Percentiles rank a stretch among this genome's conserved stretches.
Conservation (phyloP, 2,329 filamentous ascomycete species). For the Ophiostoma tasmaniense region DNA sequence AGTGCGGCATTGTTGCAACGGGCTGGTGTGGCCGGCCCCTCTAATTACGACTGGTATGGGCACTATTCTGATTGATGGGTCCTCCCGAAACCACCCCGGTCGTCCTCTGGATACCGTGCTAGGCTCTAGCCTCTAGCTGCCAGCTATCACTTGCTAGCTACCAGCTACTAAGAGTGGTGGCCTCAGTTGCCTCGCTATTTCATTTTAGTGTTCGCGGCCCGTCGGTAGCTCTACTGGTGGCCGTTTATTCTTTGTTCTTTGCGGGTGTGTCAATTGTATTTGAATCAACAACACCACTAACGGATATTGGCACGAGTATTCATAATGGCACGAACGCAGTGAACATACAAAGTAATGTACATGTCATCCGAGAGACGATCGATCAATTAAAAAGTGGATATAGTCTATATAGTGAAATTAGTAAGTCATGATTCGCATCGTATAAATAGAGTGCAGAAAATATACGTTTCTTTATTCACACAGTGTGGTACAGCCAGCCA, state of each 20-base stretch:
- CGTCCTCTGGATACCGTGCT: not conserved
- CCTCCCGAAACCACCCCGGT: not conserved
- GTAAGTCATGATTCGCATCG: not conserved
- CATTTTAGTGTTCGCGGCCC: not conserved
- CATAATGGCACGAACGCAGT: too few species aligned
- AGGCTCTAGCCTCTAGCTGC: not conserved
- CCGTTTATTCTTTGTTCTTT: not conserved
- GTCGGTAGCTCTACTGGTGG: not conserved
- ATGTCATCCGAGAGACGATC: not conserved
- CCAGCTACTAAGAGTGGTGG: not conserved
- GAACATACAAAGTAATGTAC: too few species aligned
- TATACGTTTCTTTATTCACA: not conserved
- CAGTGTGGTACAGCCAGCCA: not conserved
- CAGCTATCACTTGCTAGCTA: not conserved
- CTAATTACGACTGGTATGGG: not conserved
- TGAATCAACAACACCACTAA: too few species aligned
- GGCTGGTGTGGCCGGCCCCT: not conserved
- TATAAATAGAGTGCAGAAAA: not conserved
- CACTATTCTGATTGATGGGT: not conserved
- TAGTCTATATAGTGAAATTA: not conserved
- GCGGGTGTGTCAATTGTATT: not conserved
- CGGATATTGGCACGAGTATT: too few species aligned
- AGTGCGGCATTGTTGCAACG: not conserved
- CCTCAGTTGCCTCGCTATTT: not conserved
- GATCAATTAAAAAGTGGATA: not conserved